phyloP scores from a whole-genome alignment of 2,329 filamentous ascomycete genomes.

The Ceratocystis destructans region DNA sequence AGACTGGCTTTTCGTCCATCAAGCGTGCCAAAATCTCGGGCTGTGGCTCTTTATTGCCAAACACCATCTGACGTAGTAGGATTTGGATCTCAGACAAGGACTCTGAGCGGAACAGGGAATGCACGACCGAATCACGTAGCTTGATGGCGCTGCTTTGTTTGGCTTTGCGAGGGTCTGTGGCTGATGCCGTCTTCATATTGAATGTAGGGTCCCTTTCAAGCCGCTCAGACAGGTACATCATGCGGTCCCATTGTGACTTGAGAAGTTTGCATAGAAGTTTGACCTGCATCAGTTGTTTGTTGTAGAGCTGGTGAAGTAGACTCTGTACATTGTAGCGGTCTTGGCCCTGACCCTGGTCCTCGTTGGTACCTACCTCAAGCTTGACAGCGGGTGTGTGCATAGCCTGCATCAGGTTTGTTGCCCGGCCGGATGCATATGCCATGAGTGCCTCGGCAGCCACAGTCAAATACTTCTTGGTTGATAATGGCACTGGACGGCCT shows the following conservation, averaged over 20 bases:
- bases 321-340: background rate
- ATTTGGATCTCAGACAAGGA: background rate
- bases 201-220: constrained; percentile 9
- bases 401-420: constrained; percentile 10
- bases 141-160: constrained; percentile 17
- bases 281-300: constrained; percentile 6
- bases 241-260: constrained; percentile 21
- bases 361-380: background rate
- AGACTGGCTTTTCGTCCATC: background rate
- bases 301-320: constrained; percentile 8
- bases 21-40: background rate
- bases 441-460: constrained; percentile 14
- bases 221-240: constrained; percentile 20
- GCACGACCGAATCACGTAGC: constrained; percentile 8
- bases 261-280: constrained; percentile 15
- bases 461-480: constrained; percentile 8
- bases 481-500: background rate
- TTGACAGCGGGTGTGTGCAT: constrained; percentile 11
- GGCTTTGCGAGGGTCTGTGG: constrained; percentile 5
- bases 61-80: background rate
- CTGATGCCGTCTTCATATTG: background rate
- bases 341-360: background rate
- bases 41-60: background rate
- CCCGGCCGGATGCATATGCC: constrained; percentile 13
- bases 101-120: constrained; percentile 4